Evolutionary conservation across 495 filamentous ascomycete genomes (phyloP).

Genomic region (Platismatia glauca): DNA sequence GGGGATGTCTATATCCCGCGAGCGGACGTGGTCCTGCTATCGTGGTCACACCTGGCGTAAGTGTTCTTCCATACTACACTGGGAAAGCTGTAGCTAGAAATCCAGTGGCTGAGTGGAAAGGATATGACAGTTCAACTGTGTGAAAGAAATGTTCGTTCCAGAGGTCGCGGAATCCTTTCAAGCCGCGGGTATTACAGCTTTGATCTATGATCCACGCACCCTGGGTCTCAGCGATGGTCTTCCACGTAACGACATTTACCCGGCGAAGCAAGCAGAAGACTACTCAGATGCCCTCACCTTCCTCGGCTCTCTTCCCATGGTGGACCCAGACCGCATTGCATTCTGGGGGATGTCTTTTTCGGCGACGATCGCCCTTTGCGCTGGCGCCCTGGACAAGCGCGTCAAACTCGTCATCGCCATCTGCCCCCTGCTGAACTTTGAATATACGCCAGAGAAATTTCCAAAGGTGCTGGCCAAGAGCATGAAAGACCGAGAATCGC

Average conservation of each 20-base stretch:
- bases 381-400: constrained; percentile 30
- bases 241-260: constrained; percentile 37
- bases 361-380: constrained; percentile 21
- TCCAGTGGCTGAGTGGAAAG: no score
- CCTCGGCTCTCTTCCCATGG: background rate
- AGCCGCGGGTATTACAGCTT: constrained; percentile 27
- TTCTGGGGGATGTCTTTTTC: constrained; percentile 39
- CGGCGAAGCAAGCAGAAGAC: constrained; percentile 30
- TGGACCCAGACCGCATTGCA: constrained; percentile 12
- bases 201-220: constrained; percentile 37
- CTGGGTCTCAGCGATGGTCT: constrained; percentile 35
- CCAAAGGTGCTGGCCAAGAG: constrained; percentile 17
- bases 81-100: no score
- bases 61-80: no score
- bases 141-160: constrained; percentile 33
- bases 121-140: constrained; percentile 40
- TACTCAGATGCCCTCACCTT: constrained; percentile 26
- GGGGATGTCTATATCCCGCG: constrained; percentile 29
- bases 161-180: constrained; percentile 35
- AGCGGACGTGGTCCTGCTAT: constrained; percentile 26
- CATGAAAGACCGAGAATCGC: constrained; percentile 26
- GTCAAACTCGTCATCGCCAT: constrained; percentile 21
- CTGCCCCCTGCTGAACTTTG: background rate
- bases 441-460: no score
- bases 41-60: constrained; percentile 35